Evolutionary conservation across 768 basidiomycete species (phyloP).

Genomic region (Lentinus brumalis): DNA sequence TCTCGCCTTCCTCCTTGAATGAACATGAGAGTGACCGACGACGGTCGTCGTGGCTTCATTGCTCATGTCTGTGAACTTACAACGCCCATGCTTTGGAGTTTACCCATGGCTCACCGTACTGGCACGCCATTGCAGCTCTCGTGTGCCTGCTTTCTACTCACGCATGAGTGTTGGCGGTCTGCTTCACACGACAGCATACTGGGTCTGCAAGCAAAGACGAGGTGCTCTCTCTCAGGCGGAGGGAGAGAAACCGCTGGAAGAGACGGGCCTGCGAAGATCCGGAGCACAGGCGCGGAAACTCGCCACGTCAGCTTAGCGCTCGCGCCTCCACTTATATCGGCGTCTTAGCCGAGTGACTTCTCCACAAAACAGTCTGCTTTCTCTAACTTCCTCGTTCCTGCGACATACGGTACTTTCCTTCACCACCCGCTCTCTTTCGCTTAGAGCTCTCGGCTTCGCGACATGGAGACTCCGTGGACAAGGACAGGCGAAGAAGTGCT

Average conservation of each 20-base stretch:
- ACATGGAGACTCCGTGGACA: slow-evolving; percentile 80
- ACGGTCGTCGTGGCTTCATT: too few relatives aligned
- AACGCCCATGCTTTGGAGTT: too few relatives aligned
- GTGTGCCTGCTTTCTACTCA: too few relatives aligned
- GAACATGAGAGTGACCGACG: too few relatives aligned
- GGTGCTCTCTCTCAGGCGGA: not conserved
- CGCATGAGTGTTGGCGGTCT: too few relatives aligned
- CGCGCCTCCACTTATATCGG: slow-evolving; percentile 13
- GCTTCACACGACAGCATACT: too few relatives aligned
- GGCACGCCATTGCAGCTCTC: too few relatives aligned
- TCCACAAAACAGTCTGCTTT: not conserved
- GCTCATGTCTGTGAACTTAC: too few relatives aligned
- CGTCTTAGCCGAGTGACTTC: slow-evolving; percentile 17
- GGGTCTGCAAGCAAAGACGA: too few relatives aligned
- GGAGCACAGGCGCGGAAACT: slow-evolving; percentile 3
- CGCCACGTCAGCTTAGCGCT: slow-evolving; percentile 23
- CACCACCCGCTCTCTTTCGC: slow-evolving; percentile 3
- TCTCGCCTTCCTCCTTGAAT: too few relatives aligned
- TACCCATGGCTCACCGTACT: too few relatives aligned
- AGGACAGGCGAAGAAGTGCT: slow-evolving; percentile 66
- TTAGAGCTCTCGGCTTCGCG: slow-evolving; percentile 6
- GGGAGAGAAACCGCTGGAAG: not conserved
- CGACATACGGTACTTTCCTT: not conserved
- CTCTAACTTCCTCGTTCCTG: not conserved
- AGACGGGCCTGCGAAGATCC: slow-evolving; percentile 12